Evolutionary conservation across 2,329 filamentous ascomycete species (phyloP), one percentile per base, ranked within the genome.

Genomic region (Elsinoe ampelina): DNA sequence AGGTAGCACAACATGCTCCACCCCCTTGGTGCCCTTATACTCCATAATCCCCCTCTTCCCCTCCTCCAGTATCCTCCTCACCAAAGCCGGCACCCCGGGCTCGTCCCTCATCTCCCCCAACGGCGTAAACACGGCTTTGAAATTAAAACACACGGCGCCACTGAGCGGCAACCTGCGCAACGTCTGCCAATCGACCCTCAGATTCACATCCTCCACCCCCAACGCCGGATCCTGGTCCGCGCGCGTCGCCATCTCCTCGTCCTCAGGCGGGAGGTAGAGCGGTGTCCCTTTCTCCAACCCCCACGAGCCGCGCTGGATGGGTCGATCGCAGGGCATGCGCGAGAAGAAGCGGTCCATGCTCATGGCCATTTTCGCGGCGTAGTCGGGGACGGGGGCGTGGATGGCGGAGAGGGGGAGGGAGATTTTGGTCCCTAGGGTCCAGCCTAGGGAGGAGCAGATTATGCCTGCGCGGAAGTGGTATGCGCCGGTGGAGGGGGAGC

Each of bases 121-220:
- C 0, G 86, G 86, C 0, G 88, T 93, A 70, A 95, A 95, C 0
- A 93, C 70, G 0, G 86, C 88, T 66, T 92, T 95, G 79, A 92
- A 95, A 69, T 93, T 95, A 74, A 95, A 95, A 0, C 89, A 80
- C 1, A 95, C 75, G 0, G 80, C 85, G 0, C 81, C 87, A 0
- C 85, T 89, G 0, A 95, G 74, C 0, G 89, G 89, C 0, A 95
- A 72, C 2, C 89, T 81, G 1, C 89, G 82, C 3, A 95, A 73
- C 0, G 89, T 95, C 70, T 95, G 90, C 87, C 89, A 95, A 68
- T 95, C 89, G 1, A 93, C 88, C 3, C 89, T 80, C 1, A 95
- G 73, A 59, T 85, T 74, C 61, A 87, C 75, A 34, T 87, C 79
- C 0, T 80, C 75, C 1, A 82, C 66, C 0, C 71, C 72, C 5